Percentiles rank a stretch among this genome's conserved stretches.
These are phyloP conservation scores for Colletotrichum sp. DNA, from an alignment of 2,329 filamentous ascomycete species.

Conservation along the genomic window DNA sequence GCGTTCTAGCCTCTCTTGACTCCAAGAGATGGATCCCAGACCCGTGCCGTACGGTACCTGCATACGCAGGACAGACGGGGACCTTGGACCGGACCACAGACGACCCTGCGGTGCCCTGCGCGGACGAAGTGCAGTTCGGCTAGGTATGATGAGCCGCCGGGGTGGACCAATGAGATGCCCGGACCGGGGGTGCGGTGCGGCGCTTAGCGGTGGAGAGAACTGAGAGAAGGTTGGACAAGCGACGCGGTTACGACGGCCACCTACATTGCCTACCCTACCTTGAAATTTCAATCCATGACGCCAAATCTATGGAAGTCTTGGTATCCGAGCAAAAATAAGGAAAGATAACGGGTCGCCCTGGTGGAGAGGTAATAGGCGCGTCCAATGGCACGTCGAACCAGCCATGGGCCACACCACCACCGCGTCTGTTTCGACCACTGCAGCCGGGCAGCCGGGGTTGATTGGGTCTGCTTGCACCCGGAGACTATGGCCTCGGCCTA, in stretches of 20 bases:
- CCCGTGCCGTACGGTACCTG: not conserved
- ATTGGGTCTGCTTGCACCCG: constrained; percentile 17
- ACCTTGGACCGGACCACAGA: not conserved
- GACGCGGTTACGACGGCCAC: constrained; percentile 5
- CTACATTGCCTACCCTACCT: not conserved
- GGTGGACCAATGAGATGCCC: constrained; percentile 1
- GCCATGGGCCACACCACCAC: not conserved
- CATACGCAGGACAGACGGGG: not conserved
- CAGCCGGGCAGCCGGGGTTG: not conserved
- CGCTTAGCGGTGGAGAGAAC: constrained; percentile 10
- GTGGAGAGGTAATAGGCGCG: constrained; percentile 1
- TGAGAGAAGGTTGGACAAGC: constrained; percentile 1
- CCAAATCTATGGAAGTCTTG: not conserved
- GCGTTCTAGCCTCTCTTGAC: not conserved
- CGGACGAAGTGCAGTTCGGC: not conserved
- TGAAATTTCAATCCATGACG: not conserved
- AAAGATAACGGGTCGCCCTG: not conserved
- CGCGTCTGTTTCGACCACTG: constrained; percentile 6
- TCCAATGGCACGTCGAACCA: not conserved
- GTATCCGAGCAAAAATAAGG: not conserved
- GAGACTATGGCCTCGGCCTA: not conserved
- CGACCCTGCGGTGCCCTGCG: not conserved
- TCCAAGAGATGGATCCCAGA: not conserved
- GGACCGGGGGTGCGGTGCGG: constrained; percentile 3
- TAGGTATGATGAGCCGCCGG: constrained; percentile 20